Base-by-base conservation (phyloP, 345 rosid genomes). In the Geranium brycei region DNA sequence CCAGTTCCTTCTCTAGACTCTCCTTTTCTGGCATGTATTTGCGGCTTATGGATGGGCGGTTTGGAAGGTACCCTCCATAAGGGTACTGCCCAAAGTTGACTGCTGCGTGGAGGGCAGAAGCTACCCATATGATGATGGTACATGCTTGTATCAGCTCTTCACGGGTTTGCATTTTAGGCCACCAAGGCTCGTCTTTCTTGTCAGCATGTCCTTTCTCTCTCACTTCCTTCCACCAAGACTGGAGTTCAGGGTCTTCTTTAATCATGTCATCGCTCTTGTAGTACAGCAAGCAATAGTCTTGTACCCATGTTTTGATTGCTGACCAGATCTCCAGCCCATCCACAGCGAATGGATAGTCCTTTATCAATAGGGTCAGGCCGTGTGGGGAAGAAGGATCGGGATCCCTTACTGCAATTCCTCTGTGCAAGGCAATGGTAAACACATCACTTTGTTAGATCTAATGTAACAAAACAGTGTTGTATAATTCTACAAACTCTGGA, bases 321-420 rank as follows among this genome's bases (percentile, higher is more conserved):
- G 80, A 80, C 90, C 92, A 88, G 19, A 88, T 77, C 71, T 84
- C 87, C 3, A 88, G 83, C 35, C 96, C 90, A 51, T 88, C 92
- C 1, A 86, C 90, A 0, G 90, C 92, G 17, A 77, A 88, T 7
- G 92, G 92, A 63, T 88, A 86, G 77, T 88, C 92, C 70, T 84
- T 67, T 59, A 83, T 79, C 58, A 77, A 65, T 41, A 88, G 64
- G 59, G 85, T 83, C 17, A 86, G 60, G 0, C 92, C 88, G 0
- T 83, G 82, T 12, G 77, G 80, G 17, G 88, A 80, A 41, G 28
- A 23, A 23, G 28, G 7, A 4, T 77, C 70, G 0, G 80, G 73
- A 57, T 84, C 96, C 35, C 82, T 85, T 58, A 85, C 75, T 0
- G 92, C 92, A 78, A 86, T 66, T 40, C 92, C 90, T 71, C 96